Evolutionary conservation across 306 rosid genomes (phyloP).

Genomic region (Luffa acutangula): DNA sequence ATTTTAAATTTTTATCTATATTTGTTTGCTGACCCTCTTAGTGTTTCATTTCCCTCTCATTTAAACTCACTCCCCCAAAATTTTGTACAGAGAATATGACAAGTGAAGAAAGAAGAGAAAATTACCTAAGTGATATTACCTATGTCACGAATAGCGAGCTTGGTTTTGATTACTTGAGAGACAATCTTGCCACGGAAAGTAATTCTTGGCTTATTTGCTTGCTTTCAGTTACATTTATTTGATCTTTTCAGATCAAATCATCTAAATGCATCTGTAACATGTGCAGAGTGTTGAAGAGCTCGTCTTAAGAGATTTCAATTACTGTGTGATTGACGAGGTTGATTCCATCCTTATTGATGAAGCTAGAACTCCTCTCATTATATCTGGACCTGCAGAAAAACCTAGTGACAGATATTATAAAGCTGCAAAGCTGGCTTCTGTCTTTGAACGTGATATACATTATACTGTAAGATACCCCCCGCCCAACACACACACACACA

Average conservation of each 20-base stretch:
- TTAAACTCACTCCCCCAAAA: background rate
- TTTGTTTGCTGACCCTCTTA: background rate
- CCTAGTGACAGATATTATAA: constrained; percentile 82
- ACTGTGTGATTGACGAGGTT: constrained; percentile 92
- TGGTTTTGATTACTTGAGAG: constrained; percentile 95
- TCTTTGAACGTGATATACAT: constrained; percentile 80
- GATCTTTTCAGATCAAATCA: constrained; percentile 11
- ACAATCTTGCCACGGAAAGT: constrained; percentile 99
- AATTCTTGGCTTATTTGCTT: constrained; percentile 46
- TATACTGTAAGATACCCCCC: constrained; percentile 51
- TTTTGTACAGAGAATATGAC: constrained; percentile 89
- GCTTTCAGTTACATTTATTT: constrained; percentile 15
- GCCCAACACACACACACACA: too few relatives aligned
- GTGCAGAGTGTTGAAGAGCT: constrained; percentile 92
- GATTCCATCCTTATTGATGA: constrained; percentile 98
- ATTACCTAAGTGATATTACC: constrained; percentile 82
- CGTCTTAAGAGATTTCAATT: constrained; percentile 78
- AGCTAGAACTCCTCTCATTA: constrained; percentile 97
- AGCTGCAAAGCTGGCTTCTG: constrained; percentile 93
- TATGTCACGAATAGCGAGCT: constrained; percentile 97
- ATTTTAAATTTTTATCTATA: background rate
- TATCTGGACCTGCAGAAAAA: constrained; percentile 94
- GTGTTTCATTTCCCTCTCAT: background rate
- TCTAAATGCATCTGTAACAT: constrained; percentile 26
- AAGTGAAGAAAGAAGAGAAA: constrained; percentile 85